These are phyloP conservation scores for Psilocybe tampanensis DNA, from an alignment of 768 basidiomycete species.

Conservation along the genomic window DNA sequence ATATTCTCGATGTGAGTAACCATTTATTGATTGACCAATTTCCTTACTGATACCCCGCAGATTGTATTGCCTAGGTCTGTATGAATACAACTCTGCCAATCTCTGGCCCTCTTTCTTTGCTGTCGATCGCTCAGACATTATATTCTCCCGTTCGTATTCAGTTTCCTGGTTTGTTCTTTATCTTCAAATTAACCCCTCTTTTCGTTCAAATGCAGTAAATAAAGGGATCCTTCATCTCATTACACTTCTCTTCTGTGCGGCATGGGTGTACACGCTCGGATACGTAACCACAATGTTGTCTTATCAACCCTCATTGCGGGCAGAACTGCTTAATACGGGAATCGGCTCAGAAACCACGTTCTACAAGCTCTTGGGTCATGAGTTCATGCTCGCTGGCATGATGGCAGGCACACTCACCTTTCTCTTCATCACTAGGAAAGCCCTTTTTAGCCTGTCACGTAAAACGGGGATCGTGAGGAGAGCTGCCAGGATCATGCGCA, in stretches of 20 bases:
- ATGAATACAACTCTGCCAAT: background rate
- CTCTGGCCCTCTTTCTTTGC: background rate
- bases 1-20: background rate
- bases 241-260: background rate
- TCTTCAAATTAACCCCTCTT: too few relatives aligned
- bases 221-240: background rate
- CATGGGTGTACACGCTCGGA: background rate
- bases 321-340: background rate
- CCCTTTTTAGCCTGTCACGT: background rate
- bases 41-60: background rate
- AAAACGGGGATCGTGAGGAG: background rate
- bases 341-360: background rate
- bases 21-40: background rate
- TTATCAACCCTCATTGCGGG: background rate
- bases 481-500: background rate
- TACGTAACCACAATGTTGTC: background rate
- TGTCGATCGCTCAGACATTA: background rate
- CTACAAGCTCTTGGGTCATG: background rate
- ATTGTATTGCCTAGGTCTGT: background rate
- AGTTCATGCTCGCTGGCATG: background rate
- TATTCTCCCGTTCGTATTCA: background rate
- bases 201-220: background rate
- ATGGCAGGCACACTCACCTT: background rate
- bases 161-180: background rate
- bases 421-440: background rate